These are phyloP conservation scores for Mycosarcoma maydis DNA, from an alignment of 1,284 basidiomycete species.

Conservation along the genomic window DNA sequence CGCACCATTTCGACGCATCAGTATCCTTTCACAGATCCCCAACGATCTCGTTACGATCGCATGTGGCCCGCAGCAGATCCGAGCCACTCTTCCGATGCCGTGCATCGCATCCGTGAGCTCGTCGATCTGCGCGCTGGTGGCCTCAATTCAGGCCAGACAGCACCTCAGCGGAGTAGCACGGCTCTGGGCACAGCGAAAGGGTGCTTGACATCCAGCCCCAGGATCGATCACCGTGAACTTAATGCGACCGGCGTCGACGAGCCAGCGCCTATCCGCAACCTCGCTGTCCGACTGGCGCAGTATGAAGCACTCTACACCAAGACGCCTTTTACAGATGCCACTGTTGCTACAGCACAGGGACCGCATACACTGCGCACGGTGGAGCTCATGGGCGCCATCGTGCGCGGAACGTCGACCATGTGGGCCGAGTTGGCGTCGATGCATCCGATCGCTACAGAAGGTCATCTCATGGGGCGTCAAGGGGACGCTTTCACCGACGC, in stretches of 20 bases:
- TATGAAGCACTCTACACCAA: slow-evolving; percentile 42
- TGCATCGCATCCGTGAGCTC: slow-evolving; percentile 34
- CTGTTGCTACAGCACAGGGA: slow-evolving; percentile 9
- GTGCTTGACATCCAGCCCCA: background rate
- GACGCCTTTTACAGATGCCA: slow-evolving; percentile 15
- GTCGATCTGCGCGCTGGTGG: slow-evolving; percentile 18
- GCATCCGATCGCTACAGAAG: slow-evolving; percentile 45
- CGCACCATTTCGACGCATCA: slow-evolving; percentile 18
- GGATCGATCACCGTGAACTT: slow-evolving; percentile 1
- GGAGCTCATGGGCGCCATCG: slow-evolving; percentile 43
- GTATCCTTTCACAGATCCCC: slow-evolving; percentile 38
- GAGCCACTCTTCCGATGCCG: slow-evolving; percentile 25
- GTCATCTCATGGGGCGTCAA: slow-evolving; percentile 29
- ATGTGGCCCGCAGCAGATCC: slow-evolving; percentile 14
- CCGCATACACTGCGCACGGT: slow-evolving; percentile 29
- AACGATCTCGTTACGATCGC: slow-evolving; percentile 25
- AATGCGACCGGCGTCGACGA: slow-evolving; percentile 8
- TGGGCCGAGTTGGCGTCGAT: slow-evolving; percentile 41
- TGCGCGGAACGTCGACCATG: slow-evolving; percentile 32
- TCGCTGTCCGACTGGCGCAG: slow-evolving; percentile 36
- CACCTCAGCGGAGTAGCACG: slow-evolving; percentile 25
- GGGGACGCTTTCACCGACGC: slow-evolving; percentile 36
- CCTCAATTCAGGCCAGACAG: background rate
- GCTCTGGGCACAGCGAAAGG: slow-evolving; percentile 23
- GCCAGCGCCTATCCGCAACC: slow-evolving; percentile 43